A percentile compares a stretch with the other conserved stretches of the same genome.
These are phyloP conservation scores for Colletotrichum lindemuthianum DNA, from an alignment of 2,329 filamentous ascomycete species.

Conservation along the genomic window DNA sequence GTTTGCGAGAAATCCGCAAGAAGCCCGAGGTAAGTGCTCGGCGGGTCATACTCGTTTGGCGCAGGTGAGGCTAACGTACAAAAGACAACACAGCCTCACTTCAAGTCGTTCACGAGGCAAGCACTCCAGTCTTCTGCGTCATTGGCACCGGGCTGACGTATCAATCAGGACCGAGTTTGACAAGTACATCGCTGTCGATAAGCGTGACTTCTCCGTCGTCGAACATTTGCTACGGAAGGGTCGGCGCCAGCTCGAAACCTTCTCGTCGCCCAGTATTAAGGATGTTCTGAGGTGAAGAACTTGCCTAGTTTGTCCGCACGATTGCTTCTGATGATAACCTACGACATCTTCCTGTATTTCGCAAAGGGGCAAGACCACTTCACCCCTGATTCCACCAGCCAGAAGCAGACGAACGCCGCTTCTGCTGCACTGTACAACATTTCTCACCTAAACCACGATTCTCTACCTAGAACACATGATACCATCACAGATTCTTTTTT, in stretches of 20 bases:
- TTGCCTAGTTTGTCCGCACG: not conserved
- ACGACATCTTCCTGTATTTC: not conserved
- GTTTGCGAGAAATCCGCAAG: conserved; percentile 80
- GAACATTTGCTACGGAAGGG: conserved; percentile 89
- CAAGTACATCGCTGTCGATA: conserved; percentile 74
- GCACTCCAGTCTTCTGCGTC: conserved; percentile 35
- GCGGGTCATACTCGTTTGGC: not conserved
- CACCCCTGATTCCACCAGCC: not conserved
- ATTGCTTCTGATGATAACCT: not conserved
- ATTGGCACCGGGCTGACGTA: conserved; percentile 2
- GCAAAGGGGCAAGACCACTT: conserved; percentile 3
- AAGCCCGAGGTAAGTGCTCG: conserved; percentile 74
- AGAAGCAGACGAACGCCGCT: not conserved
- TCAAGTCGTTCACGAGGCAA: conserved; percentile 72
- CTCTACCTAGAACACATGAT: conserved; percentile 35
- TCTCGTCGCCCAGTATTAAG: conserved; percentile 82
- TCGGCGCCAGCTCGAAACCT: conserved; percentile 81
- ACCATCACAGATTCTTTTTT: conserved; percentile 40
- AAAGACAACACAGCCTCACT: conserved; percentile 68
- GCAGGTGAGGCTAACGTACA: conserved; percentile 13
- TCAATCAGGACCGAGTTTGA: conserved; percentile 76
- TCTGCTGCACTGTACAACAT: conserved; percentile 12
- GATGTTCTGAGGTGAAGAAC: conserved; percentile 66
- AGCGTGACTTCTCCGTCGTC: conserved; percentile 86
- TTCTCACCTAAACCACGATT: conserved; percentile 26